Evolutionary conservation across 2,329 filamentous ascomycete species (phyloP).

Genomic region (Fonsecaea pugnacius): DNA sequence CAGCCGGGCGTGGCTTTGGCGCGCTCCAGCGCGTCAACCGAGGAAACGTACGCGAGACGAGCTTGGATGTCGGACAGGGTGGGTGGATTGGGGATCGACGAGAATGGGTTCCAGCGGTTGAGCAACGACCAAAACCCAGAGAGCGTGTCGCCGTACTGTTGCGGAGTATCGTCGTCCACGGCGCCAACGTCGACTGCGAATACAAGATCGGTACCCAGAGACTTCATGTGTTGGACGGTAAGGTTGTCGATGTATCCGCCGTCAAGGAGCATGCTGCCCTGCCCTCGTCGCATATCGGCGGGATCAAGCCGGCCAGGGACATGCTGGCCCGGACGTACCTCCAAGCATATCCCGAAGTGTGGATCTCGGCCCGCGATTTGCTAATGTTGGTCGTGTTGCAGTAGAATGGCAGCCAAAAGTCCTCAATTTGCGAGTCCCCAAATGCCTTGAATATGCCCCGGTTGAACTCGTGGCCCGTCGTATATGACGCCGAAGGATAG

Average conservation of each 20-base stretch:
- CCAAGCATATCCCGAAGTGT: slow-evolving; percentile 97
- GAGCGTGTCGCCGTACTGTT: slow-evolving; percentile 89
- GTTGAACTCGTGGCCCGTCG: slow-evolving; percentile 98
- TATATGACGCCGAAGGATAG: slow-evolving; percentile 95
- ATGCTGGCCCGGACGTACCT: slow-evolving; percentile 95
- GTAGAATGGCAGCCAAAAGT: slow-evolving; percentile 98
- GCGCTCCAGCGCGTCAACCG: slow-evolving; percentile 88
- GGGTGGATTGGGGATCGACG: slow-evolving; percentile 83
- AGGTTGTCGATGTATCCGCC: slow-evolving; percentile 97
- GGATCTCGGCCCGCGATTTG: slow-evolving; percentile 87
- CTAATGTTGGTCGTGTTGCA: slow-evolving; percentile 99
- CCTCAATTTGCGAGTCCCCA: slow-evolving; percentile 94
- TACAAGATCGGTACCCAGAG: slow-evolving; percentile 86
- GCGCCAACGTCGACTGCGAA: slow-evolving; percentile 95
- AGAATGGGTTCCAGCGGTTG: slow-evolving; percentile 98
- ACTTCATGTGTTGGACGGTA: slow-evolving; percentile 96
- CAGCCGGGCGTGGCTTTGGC: slow-evolving; percentile 91
- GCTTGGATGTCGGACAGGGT: slow-evolving; percentile 96
- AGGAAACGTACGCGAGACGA: slow-evolving; percentile 89
- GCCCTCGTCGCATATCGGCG: slow-evolving; percentile 93
- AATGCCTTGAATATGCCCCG: slow-evolving; percentile 99
- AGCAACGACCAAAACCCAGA: slow-evolving; percentile 93
- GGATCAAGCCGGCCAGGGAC: slow-evolving; percentile 89
- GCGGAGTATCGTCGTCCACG: slow-evolving; percentile 87
- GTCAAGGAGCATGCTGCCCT: slow-evolving; percentile 95